Evolutionary conservation across 202 grass and related monocot genomes (phyloP).

Genomic region (Zizania palustris): DNA sequence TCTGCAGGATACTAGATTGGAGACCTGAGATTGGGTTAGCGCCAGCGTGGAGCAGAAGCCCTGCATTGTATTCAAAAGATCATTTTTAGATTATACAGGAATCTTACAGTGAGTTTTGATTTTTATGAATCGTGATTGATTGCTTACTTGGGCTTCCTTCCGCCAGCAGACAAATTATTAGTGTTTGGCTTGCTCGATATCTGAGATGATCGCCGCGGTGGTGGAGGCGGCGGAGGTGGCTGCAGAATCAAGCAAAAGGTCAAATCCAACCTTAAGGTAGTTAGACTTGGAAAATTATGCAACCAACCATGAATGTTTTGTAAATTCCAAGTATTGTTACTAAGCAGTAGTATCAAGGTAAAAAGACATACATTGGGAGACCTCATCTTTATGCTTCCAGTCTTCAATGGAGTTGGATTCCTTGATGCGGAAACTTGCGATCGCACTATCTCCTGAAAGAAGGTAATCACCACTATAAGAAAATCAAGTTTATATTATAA

Average conservation of each 20-base stretch:
- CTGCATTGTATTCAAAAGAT: conserved; percentile 32
- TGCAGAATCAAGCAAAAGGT: conserved; percentile 26
- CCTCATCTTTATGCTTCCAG: conserved; percentile 20
- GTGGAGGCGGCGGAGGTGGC: conserved; percentile 50
- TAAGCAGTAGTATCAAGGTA: not conserved
- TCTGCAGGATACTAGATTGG: conserved; percentile 22
- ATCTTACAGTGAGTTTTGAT: not conserved
- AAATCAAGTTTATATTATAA: conserved; percentile 1
- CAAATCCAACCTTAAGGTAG: not conserved
- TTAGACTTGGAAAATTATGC: not conserved
- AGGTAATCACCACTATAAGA: conserved; percentile 14
- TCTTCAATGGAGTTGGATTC: conserved; percentile 3
- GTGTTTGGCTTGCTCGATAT: conserved; percentile 42
- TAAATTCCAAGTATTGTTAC: not conserved
- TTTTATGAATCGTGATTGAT: conserved; percentile 3
- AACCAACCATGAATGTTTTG: conserved; percentile 4
- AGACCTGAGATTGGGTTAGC: conserved; percentile 37
- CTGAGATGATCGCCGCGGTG: conserved; percentile 9
- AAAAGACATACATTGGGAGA: conserved; percentile 50
- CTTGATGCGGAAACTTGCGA: conserved; percentile 32
- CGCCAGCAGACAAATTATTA: conserved; percentile 46
- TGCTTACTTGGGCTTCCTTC: conserved; percentile 73
- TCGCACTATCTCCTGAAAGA: conserved; percentile 33
- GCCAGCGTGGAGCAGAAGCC: conserved; percentile 54
- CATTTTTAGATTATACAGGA: not conserved